Evolutionary conservation across 225 moss, liverwort and hornwort genomes (phyloP), one percentile per base, ranked within the genome.

Genomic region (Sphagnum contortum): DNA sequence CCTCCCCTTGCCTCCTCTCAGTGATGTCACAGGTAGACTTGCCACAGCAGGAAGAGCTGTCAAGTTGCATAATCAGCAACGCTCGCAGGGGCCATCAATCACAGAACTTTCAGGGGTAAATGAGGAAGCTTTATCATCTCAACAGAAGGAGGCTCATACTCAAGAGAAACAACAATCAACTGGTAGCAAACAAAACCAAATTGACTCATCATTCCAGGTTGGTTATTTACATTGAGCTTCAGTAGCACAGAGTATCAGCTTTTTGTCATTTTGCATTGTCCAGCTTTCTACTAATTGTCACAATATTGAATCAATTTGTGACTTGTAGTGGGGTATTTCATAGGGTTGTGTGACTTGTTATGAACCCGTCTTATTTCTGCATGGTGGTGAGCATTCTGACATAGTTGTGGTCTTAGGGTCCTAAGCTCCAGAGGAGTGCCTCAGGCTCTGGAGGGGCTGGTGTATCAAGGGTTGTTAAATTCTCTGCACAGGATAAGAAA

Each of bases 1-100:
- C 29, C 73, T 87, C 48, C 87, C 87, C 49, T 83, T 81, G 4
- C 87, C 87, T 61, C 87, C 87, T 48, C 76, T 83, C 59, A 78
- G 78, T 12, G 61, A 80, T 46, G 80, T 87, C 52, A 78, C 83
- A 50, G 62, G 79, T n/a, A 81, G 76, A 65, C 62, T 79, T 6
- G 76, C 87, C 2, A 62, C 81, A 49, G 73, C 83, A 5, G 71
- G 80, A 14, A 65, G 70, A 55, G n/a, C 66, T 48, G 12, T 47
- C 12, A 72, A 66, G 61, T 55, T 61, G 48, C 83, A 83, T 55
- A 83, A 75, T 66, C 72, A 67, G 51, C 74, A 74, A 61, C 79
- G 83, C 3, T 83, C 71, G 12, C 83, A 75, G 74, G 70, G 71
- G 3, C 62, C 80, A 5, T 49, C 71, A 47, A 76, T 81, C 53